phyloP scores from a whole-genome alignment of 441 rosid genomes.

The Biscutella laevigata region DNA sequence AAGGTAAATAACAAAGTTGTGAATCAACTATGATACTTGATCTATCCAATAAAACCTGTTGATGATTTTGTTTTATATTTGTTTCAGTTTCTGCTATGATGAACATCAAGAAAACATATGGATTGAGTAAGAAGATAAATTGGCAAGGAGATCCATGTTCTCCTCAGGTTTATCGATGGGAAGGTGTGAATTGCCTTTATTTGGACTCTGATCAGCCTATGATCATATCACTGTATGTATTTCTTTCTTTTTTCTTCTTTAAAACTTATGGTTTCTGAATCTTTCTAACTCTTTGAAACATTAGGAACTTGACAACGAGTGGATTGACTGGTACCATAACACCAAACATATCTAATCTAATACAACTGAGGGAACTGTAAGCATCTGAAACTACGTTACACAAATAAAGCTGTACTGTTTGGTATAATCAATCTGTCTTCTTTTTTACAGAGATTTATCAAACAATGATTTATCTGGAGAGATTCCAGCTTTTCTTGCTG shows the following conservation, averaged over 20 bases:
- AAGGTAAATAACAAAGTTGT: constrained; percentile 18
- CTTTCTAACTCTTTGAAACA: too few relatives aligned
- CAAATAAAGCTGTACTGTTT: too few relatives aligned
- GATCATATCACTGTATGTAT: constrained; percentile 28
- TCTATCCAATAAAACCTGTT: too few relatives aligned
- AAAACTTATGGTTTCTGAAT: too few relatives aligned
- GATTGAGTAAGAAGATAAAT: neutral
- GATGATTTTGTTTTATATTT: neutral
- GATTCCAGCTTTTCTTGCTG: constrained; percentile 19
- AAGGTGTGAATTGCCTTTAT: constrained; percentile 21
- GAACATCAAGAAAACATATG: constrained; percentile 1
- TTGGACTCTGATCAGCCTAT: constrained; percentile 5
- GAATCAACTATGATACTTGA: too few relatives aligned
- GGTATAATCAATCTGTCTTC: neutral
- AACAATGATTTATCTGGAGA: constrained; percentile 32
- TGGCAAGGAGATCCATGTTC: constrained; percentile 18
- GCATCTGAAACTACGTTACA: too few relatives aligned
- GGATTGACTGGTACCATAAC: constrained; percentile 22
- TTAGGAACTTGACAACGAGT: constrained; percentile 26
- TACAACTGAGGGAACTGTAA: constrained; percentile 7
- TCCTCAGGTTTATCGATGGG: constrained; percentile 20
- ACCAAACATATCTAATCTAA: constrained; percentile 13
- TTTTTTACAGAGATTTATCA: constrained; percentile 35
- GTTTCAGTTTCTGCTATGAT: constrained; percentile 6
- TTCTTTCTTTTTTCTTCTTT: too few relatives aligned